Evolutionary conservation across 2,329 filamentous ascomycete genomes (phyloP).

Genomic region (Fusarium aywerte): DNA sequence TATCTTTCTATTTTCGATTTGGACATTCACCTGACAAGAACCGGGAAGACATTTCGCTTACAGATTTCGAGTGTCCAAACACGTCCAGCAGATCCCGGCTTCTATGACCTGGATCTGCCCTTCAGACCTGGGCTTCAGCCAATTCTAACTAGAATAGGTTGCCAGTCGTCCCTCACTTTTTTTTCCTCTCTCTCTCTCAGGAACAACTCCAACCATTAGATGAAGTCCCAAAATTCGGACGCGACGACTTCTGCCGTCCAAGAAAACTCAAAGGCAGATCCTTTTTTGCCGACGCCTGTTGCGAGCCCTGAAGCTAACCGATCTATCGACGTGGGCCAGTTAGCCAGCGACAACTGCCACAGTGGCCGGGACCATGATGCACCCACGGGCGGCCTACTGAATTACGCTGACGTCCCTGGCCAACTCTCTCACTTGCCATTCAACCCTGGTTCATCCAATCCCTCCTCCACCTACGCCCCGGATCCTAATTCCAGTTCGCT

Average conservation of each 20-base stretch:
- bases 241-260: conserved; percentile 43
- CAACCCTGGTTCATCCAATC: conserved; percentile 46
- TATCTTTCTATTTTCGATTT: conserved; percentile 12
- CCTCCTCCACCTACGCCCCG: conserved; percentile 41
- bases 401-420: conserved; percentile 47
- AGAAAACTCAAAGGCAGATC: conserved; percentile 18
- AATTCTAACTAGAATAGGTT: conserved; percentile 24
- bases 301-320: conserved; percentile 29
- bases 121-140: conserved; percentile 29
- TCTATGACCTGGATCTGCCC: conserved; percentile 30
- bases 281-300: conserved; percentile 27
- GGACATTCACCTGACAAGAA: conserved; percentile 1
- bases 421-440: conserved; percentile 44
- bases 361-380: conserved; percentile 45
- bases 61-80: conserved; percentile 18
- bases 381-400: conserved; percentile 43
- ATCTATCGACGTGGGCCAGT: conserved; percentile 35
- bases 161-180: conserved; percentile 27
- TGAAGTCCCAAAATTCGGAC: conserved; percentile 38
- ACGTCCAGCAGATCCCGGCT: conserved; percentile 28
- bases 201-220: conserved; percentile 42
- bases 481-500: conserved; percentile 42
- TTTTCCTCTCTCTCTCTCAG: too few species aligned
- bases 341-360: conserved; percentile 31
- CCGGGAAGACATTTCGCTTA: conserved; percentile 24